Evolutionary conservation across 768 basidiomycete genomes (phyloP), one percentile per base, ranked within the genome.

Genomic region (Rhodosporidiobolus odoratus): DNA sequence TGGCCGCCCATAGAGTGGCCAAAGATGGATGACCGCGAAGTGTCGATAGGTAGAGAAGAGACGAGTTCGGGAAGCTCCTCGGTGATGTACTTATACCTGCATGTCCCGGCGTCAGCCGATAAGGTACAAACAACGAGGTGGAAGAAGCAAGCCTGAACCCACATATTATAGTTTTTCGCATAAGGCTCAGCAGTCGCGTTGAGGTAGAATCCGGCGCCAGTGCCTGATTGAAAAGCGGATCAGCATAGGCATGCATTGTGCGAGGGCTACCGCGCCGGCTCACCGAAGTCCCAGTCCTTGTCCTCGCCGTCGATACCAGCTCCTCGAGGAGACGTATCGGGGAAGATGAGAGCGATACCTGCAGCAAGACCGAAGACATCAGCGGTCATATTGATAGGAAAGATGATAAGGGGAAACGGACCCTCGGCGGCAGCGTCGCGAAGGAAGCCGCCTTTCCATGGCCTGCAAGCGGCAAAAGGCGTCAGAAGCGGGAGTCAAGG

Each of bases 1-100:
- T 96, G 93, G 3, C 96, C 96, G 66, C 91, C 92, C 96, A 98
- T 99, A 54, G 90, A 92, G 80, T 99, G 96, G 16, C 96, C 96
- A 77, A 92, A 89, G 76, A 98, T 88, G 30, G 92, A 92, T 78
- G 90, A 87, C 60, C 89, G 86, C 40, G 82, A 83, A 74, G 88
- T 84, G 82, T 98, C 92, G 75, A 97, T 83, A 3, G 92, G 91
- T 58, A 96, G 80, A 2, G 84, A 86, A 76, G 86, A 84, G 65
- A 99, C 83, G 34, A 91, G 85, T 75, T 85, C 81, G 16, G 95
- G 94, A 43, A 99, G 82, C 82, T 98, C 96, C 53, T 86, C 77
- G 17, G 89, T 88, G 74, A 98, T 82, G 77, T 91, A 87, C 21
- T 87, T 88, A 66, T 89, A 85, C 94, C 97, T 97, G 79, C 89